Conservation (phyloP, 768 basidiomycete species). For the Hebeloma cylindrosporum region DNA sequence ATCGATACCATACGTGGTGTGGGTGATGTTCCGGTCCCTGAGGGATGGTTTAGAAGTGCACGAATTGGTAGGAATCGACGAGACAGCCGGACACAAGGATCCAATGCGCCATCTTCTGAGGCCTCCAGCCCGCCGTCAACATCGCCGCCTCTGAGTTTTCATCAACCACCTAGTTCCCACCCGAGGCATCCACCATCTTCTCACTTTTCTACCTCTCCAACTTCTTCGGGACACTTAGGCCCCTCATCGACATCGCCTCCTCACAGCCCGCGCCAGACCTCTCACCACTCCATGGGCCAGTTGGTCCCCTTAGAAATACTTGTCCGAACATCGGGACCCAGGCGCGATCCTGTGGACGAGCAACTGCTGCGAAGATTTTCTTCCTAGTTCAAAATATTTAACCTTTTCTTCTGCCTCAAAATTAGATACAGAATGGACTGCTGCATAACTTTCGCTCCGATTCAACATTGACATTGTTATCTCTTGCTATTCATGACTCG, state of each 20-base stretch:
- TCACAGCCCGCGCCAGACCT: conserved; percentile 29
- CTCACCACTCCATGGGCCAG: conserved; percentile 27
- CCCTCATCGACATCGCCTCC: conserved; percentile 41
- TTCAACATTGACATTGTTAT: too few species aligned
- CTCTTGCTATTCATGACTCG: too few species aligned
- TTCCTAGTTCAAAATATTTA: conserved; percentile 21
- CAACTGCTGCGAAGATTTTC: conserved; percentile 60
- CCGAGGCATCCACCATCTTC: conserved; percentile 24
- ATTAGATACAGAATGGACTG: too few species aligned
- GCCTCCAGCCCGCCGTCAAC: conserved; percentile 24
- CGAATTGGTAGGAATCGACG: conserved; percentile 63
- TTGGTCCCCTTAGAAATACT: conserved; percentile 68
- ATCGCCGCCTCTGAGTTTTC: conserved; percentile 22
- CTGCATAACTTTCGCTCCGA: too few species aligned
- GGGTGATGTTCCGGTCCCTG: conserved; percentile 66
- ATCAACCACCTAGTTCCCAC: conserved; percentile 20
- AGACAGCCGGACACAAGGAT: conserved; percentile 44
- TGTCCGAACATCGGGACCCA: conserved; percentile 50
- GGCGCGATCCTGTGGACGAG: conserved; percentile 65
- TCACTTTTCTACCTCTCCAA: conserved; percentile 27
- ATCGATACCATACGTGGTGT: conserved; percentile 70
- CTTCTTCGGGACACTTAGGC: conserved; percentile 34
- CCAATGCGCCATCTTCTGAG: conserved; percentile 32
- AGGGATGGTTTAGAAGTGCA: conserved; percentile 78
- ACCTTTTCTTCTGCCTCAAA: conserved; percentile 11